A percentile compares a stretch with the other conserved stretches of the same genome.
phyloP scores from a whole-genome alignment of 2,329 filamentous ascomycete genomes.

The Xylariaceae sp. region DNA sequence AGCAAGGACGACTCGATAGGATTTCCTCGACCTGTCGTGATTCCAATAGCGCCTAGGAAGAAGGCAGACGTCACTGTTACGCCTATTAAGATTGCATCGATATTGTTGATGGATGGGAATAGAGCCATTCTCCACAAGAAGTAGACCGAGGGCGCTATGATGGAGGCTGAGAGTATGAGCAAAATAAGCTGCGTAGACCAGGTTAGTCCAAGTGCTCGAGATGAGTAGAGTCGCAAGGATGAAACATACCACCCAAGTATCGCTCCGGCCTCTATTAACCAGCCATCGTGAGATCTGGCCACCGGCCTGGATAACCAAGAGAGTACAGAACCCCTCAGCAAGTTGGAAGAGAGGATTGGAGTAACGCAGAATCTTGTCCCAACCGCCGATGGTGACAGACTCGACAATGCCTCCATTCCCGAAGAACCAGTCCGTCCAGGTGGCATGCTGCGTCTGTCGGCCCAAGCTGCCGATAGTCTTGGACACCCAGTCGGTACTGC shows the following conservation, averaged over 20 bases:
- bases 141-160: constrained; percentile 91
- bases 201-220: neutral
- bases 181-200: constrained; percentile 66
- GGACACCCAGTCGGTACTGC: constrained; percentile 73
- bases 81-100: constrained; percentile 89
- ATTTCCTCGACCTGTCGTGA: constrained; percentile 88
- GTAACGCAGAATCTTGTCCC: constrained; percentile 85
- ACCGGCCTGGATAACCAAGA: constrained; percentile 90
- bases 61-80: constrained; percentile 88
- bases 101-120: constrained; percentile 88
- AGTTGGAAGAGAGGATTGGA: constrained; percentile 94
- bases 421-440: constrained; percentile 79
- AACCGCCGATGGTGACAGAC: constrained; percentile 73
- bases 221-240: neutral
- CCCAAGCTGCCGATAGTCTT: constrained; percentile 68
- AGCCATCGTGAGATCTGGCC: constrained; percentile 94
- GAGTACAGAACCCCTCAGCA: constrained; percentile 91
- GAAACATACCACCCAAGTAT: constrained; percentile 84
- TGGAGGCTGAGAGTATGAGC: constrained; percentile 79
- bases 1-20: constrained; percentile 91
- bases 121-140: constrained; percentile 93
- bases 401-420: constrained; percentile 81
- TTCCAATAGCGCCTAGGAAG: constrained; percentile 90
- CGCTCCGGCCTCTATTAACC: constrained; percentile 87
- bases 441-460: constrained; percentile 52